These are phyloP conservation scores for Dinochytrium kinnereticum DNA, from an alignment of 371 early-diverging fungal species.

Conservation along the genomic window DNA sequence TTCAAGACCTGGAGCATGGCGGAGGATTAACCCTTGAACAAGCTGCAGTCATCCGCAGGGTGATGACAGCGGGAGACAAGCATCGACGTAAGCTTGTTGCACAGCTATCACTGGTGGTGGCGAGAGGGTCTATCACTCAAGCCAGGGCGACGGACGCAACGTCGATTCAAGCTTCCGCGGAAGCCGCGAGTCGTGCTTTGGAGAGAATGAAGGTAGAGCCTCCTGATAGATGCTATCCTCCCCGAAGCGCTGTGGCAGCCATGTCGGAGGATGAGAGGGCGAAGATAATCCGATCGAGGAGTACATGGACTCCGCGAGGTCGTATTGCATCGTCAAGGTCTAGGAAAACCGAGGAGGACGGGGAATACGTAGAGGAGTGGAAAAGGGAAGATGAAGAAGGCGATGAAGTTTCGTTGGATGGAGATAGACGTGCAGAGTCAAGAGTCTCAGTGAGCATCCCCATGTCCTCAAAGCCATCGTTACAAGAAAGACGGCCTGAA, in stretches of 20 bases:
- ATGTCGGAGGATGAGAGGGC: neutral
- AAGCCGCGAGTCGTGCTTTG: neutral
- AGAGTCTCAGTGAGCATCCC: no score
- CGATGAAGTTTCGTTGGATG: neutral
- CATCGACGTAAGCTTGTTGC: slow-evolving; percentile 3
- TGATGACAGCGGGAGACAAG: neutral
- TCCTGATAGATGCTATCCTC: neutral
- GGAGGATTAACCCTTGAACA: slow-evolving; percentile 10
- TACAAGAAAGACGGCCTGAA: no score
- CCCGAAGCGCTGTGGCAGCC: neutral
- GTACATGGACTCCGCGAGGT: neutral
- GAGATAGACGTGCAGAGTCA: no score
- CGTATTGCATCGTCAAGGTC: neutral
- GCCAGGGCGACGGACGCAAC: no score
- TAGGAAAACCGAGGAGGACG: neutral
- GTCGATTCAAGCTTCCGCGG: neutral
- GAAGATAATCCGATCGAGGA: neutral
- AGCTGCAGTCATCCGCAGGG: slow-evolving; percentile 1
- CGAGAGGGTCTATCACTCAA: neutral
- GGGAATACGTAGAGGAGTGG: slow-evolving; percentile 4
- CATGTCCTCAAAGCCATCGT: no score
- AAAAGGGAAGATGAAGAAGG: neutral
- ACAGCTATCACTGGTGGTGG: neutral
- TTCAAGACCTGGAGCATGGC: slow-evolving; percentile 1
- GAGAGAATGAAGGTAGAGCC: neutral